Conservation (phyloP, 345 rosid genomes). For the Camelina sativa region DNA sequence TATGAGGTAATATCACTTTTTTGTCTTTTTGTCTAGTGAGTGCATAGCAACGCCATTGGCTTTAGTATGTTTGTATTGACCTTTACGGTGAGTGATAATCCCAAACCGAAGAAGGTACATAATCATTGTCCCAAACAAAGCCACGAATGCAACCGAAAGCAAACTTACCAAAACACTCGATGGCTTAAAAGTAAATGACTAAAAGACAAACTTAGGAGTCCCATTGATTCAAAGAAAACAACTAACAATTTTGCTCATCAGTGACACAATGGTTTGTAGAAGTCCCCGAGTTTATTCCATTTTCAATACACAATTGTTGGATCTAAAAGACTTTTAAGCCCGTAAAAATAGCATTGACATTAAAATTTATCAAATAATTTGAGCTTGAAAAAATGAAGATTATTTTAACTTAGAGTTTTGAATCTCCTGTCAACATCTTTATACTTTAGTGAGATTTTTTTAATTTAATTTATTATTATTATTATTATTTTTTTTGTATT, state of each 20-base stretch:
- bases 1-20: slow-evolving; percentile 36
- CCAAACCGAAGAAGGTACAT: slow-evolving; percentile 45
- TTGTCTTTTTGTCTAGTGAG: slow-evolving; percentile 43
- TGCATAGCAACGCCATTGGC: slow-evolving; percentile 41
- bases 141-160: slow-evolving; percentile 46
- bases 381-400: not conserved
- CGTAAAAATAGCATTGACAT: not conserved
- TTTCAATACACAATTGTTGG: not conserved
- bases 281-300: not conserved
- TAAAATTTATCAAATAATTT: not conserved
- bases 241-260: slow-evolving; percentile 15
- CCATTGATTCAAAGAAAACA: slow-evolving; percentile 23
- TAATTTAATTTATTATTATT: no score
- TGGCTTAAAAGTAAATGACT: slow-evolving; percentile 33
- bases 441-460: not conserved
- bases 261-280: not conserved
- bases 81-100: slow-evolving; percentile 42
- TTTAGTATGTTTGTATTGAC: slow-evolving; percentile 35
- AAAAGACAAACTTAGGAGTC: slow-evolving; percentile 22
- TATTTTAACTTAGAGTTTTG: not conserved
- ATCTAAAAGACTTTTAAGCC: not conserved
- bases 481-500: no score
- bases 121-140: slow-evolving; percentile 44
- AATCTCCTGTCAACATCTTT: not conserved
- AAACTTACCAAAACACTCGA: slow-evolving; percentile 33